Base-by-base conservation (phyloP, 2,329 filamentous ascomycete genomes). In the Aspergillus awamori region DNA sequence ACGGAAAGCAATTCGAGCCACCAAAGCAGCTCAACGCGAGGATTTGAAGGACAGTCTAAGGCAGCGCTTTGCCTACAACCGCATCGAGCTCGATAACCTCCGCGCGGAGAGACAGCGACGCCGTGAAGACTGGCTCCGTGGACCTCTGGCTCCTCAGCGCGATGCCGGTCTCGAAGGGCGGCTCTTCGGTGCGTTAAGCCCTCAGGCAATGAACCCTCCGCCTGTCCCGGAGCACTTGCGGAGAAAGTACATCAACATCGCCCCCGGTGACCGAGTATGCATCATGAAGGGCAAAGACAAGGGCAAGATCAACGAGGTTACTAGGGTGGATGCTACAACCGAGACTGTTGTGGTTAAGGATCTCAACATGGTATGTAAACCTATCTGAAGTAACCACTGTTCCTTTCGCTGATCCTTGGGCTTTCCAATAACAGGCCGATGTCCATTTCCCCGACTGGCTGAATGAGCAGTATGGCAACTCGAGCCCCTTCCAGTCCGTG, bases 221-320 rank as follows among this genome's bases (percentile, higher is more conserved):
- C 69, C 77, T 24, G 72, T 82, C 49, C 76, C 79, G 20, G 71
- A 77, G 59, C 71, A 74, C 58, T 71, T 74, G 52, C 74, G 66
- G 74, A 76, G 67, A 58, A 74, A 74, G 68, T 83, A 83, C 74
- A 81, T 91, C 63, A 89, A 87, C 66, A 80, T 93, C 61, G 84
- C 83, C 24, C 72, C 79, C 4, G 87, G 88, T 6, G 95, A 98
- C 77, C 86, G 95, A 62, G 93, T 97, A 33, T 91, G 94, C 57
- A 80, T 98, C 61, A 79, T 92, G 57, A 86, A 89, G 63, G 93
- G 94, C 8, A 84, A 84, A 38, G 90, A 95, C 71, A 90, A 88
- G 80, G 93, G 93, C 70, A 91, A 89, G 80, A 95, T 99, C 77
- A 91, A 91, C 54, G 80, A 80, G n/a, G 86, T 98, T 48, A 76